These are phyloP conservation scores for Lactarius pseudohatsudake DNA, from an alignment of 768 basidiomycete species.

Conservation along the genomic window DNA sequence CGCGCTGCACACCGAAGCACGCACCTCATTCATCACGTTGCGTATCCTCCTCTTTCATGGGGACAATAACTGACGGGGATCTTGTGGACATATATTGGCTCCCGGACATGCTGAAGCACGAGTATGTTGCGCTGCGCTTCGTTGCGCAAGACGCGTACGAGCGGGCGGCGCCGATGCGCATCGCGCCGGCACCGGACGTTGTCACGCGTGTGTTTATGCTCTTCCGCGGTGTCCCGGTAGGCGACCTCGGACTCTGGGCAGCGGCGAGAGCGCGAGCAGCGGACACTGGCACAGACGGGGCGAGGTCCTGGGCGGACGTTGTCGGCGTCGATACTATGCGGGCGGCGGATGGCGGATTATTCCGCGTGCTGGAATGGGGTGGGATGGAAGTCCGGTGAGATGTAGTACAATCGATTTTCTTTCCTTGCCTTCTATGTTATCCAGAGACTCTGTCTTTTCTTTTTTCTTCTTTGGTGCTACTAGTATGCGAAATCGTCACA, in stretches of 20 bases:
- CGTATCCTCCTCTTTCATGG: background rate
- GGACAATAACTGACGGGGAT: too few relatives aligned
- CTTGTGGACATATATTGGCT: constrained; percentile 41
- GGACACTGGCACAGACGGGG: constrained; percentile 28
- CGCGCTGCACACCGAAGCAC: constrained; percentile 43
- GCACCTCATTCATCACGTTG: constrained; percentile 49
- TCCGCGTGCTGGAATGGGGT: constrained; percentile 49
- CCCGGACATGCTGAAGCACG: constrained; percentile 42
- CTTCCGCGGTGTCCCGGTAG: constrained; percentile 40
- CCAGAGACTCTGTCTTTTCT: too few relatives aligned
- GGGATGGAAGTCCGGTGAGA: constrained; percentile 28
- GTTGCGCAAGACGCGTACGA: constrained; percentile 46
- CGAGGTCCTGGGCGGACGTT: constrained; percentile 35
- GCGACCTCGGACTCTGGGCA: constrained; percentile 34
- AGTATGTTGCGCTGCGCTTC: constrained; percentile 46
- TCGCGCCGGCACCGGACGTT: constrained; percentile 42
- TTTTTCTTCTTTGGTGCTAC: too few relatives aligned
- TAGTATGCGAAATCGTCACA: too few relatives aligned
- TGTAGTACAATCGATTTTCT: background rate
- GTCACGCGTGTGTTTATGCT: constrained; percentile 51
- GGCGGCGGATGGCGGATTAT: constrained; percentile 35
- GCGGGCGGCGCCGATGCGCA: constrained; percentile 28
- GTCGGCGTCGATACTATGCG: constrained; percentile 39
- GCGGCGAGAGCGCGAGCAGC: constrained; percentile 29
- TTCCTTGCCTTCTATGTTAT: too few relatives aligned